Percentiles rank a stretch among this genome's conserved stretches.
These are phyloP conservation scores for Fusarium vanettenii DNA, from an alignment of 2,329 filamentous ascomycete species.

Conservation along the genomic window DNA sequence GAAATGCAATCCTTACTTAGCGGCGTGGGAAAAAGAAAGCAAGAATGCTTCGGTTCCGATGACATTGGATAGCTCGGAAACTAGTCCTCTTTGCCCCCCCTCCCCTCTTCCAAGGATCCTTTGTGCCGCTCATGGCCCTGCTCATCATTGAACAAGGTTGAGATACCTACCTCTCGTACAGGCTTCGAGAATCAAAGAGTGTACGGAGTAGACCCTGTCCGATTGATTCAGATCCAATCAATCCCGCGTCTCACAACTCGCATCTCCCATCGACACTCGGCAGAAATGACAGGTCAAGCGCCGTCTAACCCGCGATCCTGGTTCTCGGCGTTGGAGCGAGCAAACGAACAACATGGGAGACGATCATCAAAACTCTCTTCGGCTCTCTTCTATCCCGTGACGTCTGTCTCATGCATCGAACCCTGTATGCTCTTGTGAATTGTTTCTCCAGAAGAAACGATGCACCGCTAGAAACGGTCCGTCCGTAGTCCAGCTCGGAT, in stretches of 20 bases:
- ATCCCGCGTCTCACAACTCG: not conserved
- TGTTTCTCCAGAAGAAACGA: not conserved
- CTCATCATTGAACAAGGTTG: not conserved
- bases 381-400: constrained; percentile 18
- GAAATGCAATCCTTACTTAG: not conserved
- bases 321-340: not conserved
- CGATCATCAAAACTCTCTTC: not conserved
- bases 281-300: not conserved
- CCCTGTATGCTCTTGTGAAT: constrained; percentile 9
- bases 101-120: not conserved
- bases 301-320: constrained; percentile 1
- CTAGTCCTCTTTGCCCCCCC: not conserved
- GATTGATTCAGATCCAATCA: not conserved
- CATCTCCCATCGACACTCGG: not conserved
- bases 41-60: not conserved
- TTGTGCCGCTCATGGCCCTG: not conserved
- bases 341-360: not conserved
- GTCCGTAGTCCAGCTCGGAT: not conserved
- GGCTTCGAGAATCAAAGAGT: not conserved
- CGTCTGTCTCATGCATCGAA: constrained; percentile 27
- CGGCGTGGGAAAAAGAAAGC: not conserved
- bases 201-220: not conserved
- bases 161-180: not conserved
- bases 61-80: not conserved
- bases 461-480: not conserved